A percentile compares a stretch with the other conserved stretches of the same genome.
phyloP scores from a whole-genome alignment of 2,329 filamentous ascomycete species.

The Fusarium liriodendri region DNA sequence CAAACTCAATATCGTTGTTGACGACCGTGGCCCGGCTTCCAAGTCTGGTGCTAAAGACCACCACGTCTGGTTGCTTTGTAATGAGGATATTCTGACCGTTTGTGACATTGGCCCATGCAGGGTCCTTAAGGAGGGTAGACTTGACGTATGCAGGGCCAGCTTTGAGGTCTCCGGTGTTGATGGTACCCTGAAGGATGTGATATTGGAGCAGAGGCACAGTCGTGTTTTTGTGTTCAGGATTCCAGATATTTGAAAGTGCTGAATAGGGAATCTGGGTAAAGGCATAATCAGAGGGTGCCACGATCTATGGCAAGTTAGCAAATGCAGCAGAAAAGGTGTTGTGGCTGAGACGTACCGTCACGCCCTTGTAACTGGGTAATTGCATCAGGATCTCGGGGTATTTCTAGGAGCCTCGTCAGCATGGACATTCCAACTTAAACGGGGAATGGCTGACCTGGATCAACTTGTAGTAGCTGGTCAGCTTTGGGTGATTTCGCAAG shows the following conservation, averaged over 20 bases:
- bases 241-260: constrained; percentile 60
- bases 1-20: constrained; percentile 58
- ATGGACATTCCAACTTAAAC: background rate
- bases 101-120: constrained; percentile 60
- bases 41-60: constrained; percentile 62
- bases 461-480: constrained; percentile 57
- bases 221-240: constrained; percentile 56
- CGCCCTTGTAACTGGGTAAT: constrained; percentile 55
- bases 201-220: constrained; percentile 67
- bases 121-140: constrained; percentile 56
- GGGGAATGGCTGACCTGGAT: constrained; percentile 50
- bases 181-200: constrained; percentile 67
- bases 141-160: constrained; percentile 53
- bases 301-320: constrained; percentile 51
- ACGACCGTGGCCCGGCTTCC: constrained; percentile 57
- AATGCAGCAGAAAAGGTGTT: background rate
- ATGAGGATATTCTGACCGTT: constrained; percentile 61
- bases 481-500: constrained; percentile 52
- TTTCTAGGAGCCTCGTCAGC: constrained; percentile 48
- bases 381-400: constrained; percentile 59
- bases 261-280: constrained; percentile 66
- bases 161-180: constrained; percentile 53
- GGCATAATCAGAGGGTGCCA: constrained; percentile 68
- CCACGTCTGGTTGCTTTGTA: constrained; percentile 55
- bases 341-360: constrained; percentile 52